Evolutionary conservation across 2,329 filamentous ascomycete genomes (phyloP), one percentile per base, ranked within the genome.

Genomic region (Aspergillus neoniger): DNA sequence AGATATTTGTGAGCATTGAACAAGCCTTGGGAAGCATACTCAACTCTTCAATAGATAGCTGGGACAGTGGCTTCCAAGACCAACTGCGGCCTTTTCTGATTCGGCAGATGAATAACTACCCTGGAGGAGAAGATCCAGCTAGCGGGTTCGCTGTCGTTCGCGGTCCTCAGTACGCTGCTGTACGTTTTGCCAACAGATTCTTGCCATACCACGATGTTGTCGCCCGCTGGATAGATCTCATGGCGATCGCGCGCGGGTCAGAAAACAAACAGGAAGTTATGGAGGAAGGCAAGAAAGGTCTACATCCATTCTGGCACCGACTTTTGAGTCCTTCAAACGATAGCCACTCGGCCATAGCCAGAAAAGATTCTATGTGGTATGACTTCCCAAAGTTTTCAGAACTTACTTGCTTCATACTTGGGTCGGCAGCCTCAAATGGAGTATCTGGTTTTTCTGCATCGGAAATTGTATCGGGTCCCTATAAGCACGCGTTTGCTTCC

Each of bases 171-270:
- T 95, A 93, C 76, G 89, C 91, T 19, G 89, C 89, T 23, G 88
- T 95, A 7, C 91, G 95, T 60, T 97, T 94, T 82, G 91, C 92
- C 10, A 98, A 98, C 72, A 85, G 91, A 54, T 96, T 92, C 69
- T 81, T 99, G 5, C 86, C 89, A 0, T 97, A 92, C 68, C 83
- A 83, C 19, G 92, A 96, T 69, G 83, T 91, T 9, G 82, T 89
- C 39, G 95, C 87, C 25, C 86, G 95, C 52, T 97, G 92, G 91
- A 90, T 97, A 50, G 87, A 97, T 73, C 85, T 98, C 15, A 82
- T 97, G 53, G 94, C 93, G 7, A 80, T 95, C 15, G 88, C 88
- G 12, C 83, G 83, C 3, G 72, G 71, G 7, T 76, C 79, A 2
- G 84, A 86, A 54, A 90, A 93, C 72, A 86, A 90, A 49, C 89